A percentile compares a stretch with the other conserved stretches of the same genome.
Evolutionary conservation across 2,329 filamentous ascomycete species (phyloP).

Genomic region (Phialophora expanda): DNA sequence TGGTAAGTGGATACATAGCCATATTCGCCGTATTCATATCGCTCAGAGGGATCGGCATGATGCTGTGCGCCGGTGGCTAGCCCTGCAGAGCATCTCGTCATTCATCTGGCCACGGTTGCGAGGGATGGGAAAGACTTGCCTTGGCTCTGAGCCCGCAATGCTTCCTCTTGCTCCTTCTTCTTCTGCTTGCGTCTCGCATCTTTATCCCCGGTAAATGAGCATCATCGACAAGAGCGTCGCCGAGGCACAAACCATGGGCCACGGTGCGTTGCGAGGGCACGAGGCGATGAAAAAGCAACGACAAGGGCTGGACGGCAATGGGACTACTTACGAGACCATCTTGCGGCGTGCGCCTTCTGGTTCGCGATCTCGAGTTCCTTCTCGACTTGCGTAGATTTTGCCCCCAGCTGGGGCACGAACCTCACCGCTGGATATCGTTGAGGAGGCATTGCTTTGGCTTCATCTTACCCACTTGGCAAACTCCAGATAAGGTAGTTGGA

Average conservation of each 20-base stretch:
- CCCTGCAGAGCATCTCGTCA: not conserved
- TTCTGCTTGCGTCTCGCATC: constrained; percentile 6
- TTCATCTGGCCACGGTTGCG: not conserved
- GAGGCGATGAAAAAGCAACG: not conserved
- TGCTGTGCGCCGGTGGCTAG: not conserved
- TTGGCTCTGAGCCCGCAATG: not conserved
- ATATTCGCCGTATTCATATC: not conserved
- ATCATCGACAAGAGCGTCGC: not conserved
- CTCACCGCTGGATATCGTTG: not conserved
- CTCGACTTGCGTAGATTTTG: constrained; percentile 3
- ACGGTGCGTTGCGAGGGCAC: no score
- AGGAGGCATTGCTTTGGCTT: not conserved
- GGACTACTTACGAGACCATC: constrained; percentile 2
- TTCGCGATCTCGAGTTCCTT: constrained; percentile 14
- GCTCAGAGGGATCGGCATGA: not conserved
- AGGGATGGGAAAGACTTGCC: not conserved
- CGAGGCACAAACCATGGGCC: not conserved
- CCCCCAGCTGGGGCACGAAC: constrained; percentile 7
- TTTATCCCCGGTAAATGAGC: not conserved
- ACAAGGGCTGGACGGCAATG: not conserved
- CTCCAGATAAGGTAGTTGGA: not conserved
- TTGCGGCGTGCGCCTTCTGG: constrained; percentile 12
- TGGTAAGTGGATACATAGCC: not conserved
- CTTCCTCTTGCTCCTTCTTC: constrained; percentile 1
- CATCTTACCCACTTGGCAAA: constrained; percentile 6